phyloP scores from a whole-genome alignment of 2,329 filamentous ascomycete species.

The Knufia petricola region DNA sequence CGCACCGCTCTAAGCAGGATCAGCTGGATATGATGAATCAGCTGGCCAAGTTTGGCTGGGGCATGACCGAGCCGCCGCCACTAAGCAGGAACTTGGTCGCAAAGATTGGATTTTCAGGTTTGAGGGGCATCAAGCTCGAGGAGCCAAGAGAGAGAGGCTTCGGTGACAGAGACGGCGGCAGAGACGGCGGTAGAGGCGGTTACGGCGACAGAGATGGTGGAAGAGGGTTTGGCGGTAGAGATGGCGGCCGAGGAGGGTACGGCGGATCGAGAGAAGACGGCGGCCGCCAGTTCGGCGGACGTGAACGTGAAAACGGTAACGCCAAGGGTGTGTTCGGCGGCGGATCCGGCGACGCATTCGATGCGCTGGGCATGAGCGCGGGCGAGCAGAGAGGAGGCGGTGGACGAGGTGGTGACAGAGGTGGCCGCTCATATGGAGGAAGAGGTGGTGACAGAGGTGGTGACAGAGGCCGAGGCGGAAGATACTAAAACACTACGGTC shows the following conservation, averaged over 20 bases:
- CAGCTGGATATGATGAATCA: slow-evolving; percentile 38
- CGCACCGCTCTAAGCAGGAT: slow-evolving; percentile 26
- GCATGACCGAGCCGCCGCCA: slow-evolving; percentile 33
- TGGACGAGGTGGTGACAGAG: neutral
- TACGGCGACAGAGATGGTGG: slow-evolving; percentile 6
- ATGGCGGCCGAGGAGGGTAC: neutral
- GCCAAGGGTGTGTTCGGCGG: slow-evolving; percentile 14
- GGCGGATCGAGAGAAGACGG: slow-evolving; percentile 6
- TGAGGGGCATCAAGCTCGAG: slow-evolving; percentile 23
- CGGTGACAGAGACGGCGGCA: neutral
- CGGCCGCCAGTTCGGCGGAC: slow-evolving; percentile 5
- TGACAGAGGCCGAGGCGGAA: neutral
- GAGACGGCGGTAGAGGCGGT: slow-evolving; percentile 3
- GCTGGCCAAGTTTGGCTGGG: slow-evolving; percentile 39
- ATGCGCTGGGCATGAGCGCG: neutral
- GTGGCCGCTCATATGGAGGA: neutral
- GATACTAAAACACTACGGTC: too few species aligned
- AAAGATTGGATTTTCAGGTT: slow-evolving; percentile 25
- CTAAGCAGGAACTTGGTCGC: slow-evolving; percentile 21
- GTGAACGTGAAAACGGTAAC: neutral
- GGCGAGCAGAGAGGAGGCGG: too few species aligned
- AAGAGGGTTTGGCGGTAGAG: slow-evolving; percentile 8
- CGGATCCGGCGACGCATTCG: slow-evolving; percentile 7
- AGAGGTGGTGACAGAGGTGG: neutral
- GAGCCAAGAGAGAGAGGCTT: slow-evolving; percentile 5